Percentiles rank a stretch among this genome's conserved stretches.
These are phyloP conservation scores for Falciphora oryzae DNA, from an alignment of 2,329 filamentous ascomycete genomes.

Conservation along the genomic window DNA sequence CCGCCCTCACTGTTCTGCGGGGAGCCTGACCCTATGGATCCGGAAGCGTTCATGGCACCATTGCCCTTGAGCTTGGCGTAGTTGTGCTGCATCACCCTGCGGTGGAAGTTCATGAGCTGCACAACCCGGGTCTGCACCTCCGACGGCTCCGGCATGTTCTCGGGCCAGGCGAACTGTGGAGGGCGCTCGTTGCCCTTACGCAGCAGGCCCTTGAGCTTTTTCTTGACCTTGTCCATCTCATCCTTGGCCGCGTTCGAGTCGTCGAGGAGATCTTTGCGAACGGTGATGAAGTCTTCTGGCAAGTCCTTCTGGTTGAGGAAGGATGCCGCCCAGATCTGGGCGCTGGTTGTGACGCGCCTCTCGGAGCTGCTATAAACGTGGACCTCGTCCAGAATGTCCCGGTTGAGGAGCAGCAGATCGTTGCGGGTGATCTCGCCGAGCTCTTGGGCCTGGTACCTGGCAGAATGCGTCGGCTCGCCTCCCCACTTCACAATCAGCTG, in stretches of 20 bases:
- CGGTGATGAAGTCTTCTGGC: constrained; percentile 76
- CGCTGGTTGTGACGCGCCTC: constrained; percentile 87
- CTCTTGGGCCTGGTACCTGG: constrained; percentile 91
- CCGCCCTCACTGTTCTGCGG: background rate
- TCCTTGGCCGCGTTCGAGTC: constrained; percentile 98
- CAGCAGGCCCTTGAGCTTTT: constrained; percentile 91
- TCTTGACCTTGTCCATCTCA: constrained; percentile 99
- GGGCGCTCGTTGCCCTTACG: constrained; percentile 91
- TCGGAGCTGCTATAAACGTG: constrained; percentile 95
- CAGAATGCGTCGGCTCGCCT: constrained; percentile 94
- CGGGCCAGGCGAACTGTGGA: constrained; percentile 96
- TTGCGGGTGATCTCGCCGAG: constrained; percentile 94
- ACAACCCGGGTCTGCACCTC: constrained; percentile 89
- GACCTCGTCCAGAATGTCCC: constrained; percentile 86
- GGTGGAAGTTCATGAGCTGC: constrained; percentile 96
- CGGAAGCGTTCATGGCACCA: background rate
- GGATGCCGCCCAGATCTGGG: constrained; percentile 88
- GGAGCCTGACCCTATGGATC: background rate
- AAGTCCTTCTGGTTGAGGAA: constrained; percentile 86
- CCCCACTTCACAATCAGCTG: constrained; percentile 99
- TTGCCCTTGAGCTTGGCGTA: constrained; percentile 67
- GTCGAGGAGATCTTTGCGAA: constrained; percentile 91
- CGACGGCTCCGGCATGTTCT: constrained; percentile 89
- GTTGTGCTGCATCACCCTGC: constrained; percentile 91
- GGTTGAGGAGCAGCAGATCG: constrained; percentile 87